phyloP scores from a whole-genome alignment of 768 basidiomycete genomes.

The Pholiota microspora region DNA sequence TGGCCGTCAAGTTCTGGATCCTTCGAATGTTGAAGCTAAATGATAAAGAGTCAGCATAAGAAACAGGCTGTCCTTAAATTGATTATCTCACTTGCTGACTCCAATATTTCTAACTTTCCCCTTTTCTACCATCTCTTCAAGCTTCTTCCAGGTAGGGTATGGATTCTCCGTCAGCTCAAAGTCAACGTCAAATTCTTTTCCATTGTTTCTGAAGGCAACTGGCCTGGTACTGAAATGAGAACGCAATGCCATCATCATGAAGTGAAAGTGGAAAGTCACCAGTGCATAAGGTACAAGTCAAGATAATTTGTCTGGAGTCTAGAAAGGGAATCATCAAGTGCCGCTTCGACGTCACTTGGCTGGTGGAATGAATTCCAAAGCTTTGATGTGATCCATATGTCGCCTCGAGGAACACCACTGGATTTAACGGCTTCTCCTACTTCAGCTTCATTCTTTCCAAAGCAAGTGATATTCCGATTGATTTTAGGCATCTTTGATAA shows the following conservation, averaged over 20 bases:
- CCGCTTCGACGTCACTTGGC: conserved; percentile 68
- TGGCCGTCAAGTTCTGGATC: conserved; percentile 61
- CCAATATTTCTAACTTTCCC: conserved; percentile 82
- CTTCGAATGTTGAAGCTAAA: conserved; percentile 29
- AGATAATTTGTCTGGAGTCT: conserved; percentile 68
- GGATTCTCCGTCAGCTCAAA: conserved; percentile 66
- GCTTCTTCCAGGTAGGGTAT: conserved; percentile 77
- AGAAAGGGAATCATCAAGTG: conserved; percentile 62
- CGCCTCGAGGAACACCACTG: conserved; percentile 57
- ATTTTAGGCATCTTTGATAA: not conserved
- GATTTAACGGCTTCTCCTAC: conserved; percentile 61
- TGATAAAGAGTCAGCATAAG: conserved; percentile 21
- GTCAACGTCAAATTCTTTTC: conserved; percentile 36
- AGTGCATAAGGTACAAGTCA: conserved; percentile 81
- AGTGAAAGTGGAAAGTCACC: conserved; percentile 50
- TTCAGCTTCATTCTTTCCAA: conserved; percentile 57
- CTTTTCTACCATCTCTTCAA: conserved; percentile 74
- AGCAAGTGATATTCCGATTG: not conserved
- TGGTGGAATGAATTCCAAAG: conserved; percentile 79
- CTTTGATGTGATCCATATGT: conserved; percentile 73
- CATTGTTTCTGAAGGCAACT: conserved; percentile 60
- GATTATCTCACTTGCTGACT: conserved; percentile 63
- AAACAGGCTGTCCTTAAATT: not conserved
- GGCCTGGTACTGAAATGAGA: conserved; percentile 46
- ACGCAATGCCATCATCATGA: too few relatives aligned